Conservation (phyloP, 192 early-diverging fungal genomes). For the Coemansia sp. region DNA sequence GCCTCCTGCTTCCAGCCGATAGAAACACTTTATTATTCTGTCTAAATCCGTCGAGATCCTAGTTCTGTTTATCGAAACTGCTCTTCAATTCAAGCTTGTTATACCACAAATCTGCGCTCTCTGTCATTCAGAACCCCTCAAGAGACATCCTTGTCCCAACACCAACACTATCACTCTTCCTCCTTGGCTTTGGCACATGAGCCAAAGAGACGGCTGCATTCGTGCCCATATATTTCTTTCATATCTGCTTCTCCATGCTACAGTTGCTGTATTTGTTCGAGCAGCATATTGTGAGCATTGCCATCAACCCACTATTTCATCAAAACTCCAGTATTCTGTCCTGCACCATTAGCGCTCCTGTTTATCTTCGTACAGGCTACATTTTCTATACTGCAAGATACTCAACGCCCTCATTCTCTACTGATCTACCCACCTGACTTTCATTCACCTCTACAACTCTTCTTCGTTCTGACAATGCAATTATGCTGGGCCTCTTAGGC, state of each 20-base stretch:
- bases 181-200: no score
- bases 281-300: no score
- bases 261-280: no score
- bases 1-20: background rate
- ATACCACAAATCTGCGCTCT: background rate
- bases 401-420: background rate
- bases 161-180: background rate
- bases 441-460: constrained; percentile 13
- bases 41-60: background rate
- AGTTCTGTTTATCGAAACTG: constrained; percentile 3
- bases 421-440: background rate
- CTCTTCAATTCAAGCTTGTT: background rate
- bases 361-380: background rate
- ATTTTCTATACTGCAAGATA: background rate
- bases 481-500: constrained; percentile 25
- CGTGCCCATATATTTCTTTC: no score
- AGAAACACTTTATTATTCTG: background rate
- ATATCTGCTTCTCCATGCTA: no score
- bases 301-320: no score
- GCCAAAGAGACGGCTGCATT: no score
- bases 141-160: background rate
- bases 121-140: background rate
- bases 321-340: background rate
- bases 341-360: background rate
- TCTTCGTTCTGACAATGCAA: background rate